Base-by-base conservation (phyloP, 192 early-diverging fungal species). In the Umbelopsis ramanniana region DNA sequence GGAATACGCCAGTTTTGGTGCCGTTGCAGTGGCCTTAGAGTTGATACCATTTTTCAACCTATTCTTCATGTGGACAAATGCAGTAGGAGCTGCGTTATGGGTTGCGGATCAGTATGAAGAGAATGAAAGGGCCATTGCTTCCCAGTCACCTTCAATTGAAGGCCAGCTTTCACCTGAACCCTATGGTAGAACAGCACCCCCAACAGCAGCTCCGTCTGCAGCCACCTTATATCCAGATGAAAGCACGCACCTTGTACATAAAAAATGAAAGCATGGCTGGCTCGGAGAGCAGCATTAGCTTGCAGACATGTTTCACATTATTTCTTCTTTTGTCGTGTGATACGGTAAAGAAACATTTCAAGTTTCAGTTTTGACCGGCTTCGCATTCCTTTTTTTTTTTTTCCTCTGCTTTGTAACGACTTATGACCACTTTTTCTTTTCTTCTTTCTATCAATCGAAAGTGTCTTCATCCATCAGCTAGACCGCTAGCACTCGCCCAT, bases 11-110 rank as follows among this genome's bases (percentile, higher is more conserved):
- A 35, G 46, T 4, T 77, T 86, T 82, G 87, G 87, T 8, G 73
- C 63, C 0, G 81, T 88, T 17, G 86, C 88, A 5, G 80, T 89
- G 6, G 86, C 85, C 19, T 70, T 92, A 22, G 86, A 92, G 67
- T 76, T 92, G 55, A 75, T 90, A 3, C 90, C 90, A 14, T 38
- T 92, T 11, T 69, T 89, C 17, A 85, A 87, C 57, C 48, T 88
- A 46, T 9, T 93, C 5, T 93, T 92, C 52, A 82, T 89, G 74
- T 91, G 89, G 83, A 92, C 91, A 10, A 92, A 92, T 67, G 81
- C 87, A 43, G 84, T 91, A 7, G 89, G 88, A 57, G 81, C 84
- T 21, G 87, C 87, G 12, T 74, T 91, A 2, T 91, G 89, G 86
- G 85, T 88, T 2, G 82, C 77, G n/a, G 88, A 90, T 68, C 60